These are phyloP conservation scores for Plenodomus tracheiphilus DNA, from an alignment of 2,329 filamentous ascomycete species.

Conservation along the genomic window DNA sequence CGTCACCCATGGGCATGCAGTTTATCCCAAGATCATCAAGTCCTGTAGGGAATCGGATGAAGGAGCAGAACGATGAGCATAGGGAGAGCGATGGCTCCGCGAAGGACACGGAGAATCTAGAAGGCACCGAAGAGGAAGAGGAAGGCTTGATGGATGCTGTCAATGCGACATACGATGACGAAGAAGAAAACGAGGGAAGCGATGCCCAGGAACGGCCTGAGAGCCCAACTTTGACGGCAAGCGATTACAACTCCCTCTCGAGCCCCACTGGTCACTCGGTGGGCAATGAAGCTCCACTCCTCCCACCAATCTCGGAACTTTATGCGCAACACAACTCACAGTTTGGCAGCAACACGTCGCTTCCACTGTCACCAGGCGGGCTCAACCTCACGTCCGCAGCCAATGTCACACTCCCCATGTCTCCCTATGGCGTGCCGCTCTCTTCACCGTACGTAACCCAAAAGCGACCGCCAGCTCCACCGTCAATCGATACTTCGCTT, in stretches of 20 bases:
- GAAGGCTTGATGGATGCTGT: slow-evolving; percentile 30
- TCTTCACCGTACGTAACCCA: slow-evolving; percentile 28
- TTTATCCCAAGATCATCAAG: slow-evolving; percentile 34
- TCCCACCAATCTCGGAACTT: slow-evolving; percentile 19
- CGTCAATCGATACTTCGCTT: slow-evolving; percentile 28
- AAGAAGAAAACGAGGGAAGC: slow-evolving; percentile 2
- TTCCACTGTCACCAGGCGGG: slow-evolving; percentile 12
- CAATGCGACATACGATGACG: slow-evolving; percentile 30
- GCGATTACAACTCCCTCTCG: slow-evolving; percentile 34
- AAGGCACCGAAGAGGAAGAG: slow-evolving; percentile 23
- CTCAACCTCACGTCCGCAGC: slow-evolving; percentile 23
- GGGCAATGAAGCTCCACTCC: slow-evolving; percentile 15
- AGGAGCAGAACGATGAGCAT: slow-evolving; percentile 26
- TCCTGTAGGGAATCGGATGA: slow-evolving; percentile 34
- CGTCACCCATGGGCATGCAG: slow-evolving; percentile 44
- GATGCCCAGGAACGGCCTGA: slow-evolving; percentile 26
- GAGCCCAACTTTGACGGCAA: slow-evolving; percentile 37
- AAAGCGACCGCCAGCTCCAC: slow-evolving; percentile 20
- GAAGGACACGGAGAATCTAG: slow-evolving; percentile 7
- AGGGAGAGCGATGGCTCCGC: slow-evolving; percentile 32
- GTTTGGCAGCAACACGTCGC: slow-evolving; percentile 9
- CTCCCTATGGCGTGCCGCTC: slow-evolving; percentile 28
- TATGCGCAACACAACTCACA: slow-evolving; percentile 21
- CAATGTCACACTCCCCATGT: slow-evolving; percentile 23
- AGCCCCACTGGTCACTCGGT: slow-evolving; percentile 20